Conservation (phyloP, 495 filamentous ascomycete genomes). For the Neurospora sp. region DNA sequence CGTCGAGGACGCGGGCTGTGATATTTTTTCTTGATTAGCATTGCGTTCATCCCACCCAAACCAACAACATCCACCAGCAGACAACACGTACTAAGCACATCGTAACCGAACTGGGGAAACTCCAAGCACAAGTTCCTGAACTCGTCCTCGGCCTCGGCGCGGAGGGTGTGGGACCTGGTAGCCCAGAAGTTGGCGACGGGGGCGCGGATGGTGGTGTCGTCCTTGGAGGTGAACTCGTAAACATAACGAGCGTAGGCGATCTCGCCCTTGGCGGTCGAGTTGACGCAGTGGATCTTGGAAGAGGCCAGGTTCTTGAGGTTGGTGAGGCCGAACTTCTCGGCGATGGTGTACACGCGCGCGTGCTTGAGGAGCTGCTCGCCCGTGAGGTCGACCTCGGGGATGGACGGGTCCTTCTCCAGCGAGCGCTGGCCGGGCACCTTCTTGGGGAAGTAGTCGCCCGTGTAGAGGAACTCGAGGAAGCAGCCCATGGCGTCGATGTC, state of each 20-base stretch:
- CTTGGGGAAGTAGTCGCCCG: slow-evolving; percentile 74
- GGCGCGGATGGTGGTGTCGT: slow-evolving; percentile 64
- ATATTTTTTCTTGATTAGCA: too few species aligned
- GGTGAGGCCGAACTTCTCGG: slow-evolving; percentile 64
- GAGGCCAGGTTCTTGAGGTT: slow-evolving; percentile 69
- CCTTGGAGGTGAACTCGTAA: slow-evolving; percentile 60
- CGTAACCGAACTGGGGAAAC: slow-evolving; percentile 82
- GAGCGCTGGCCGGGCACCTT: slow-evolving; percentile 44
- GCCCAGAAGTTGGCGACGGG: slow-evolving; percentile 92
- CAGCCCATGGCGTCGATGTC: slow-evolving; percentile 74
- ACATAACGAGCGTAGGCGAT: slow-evolving; percentile 85
- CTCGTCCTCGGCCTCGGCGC: slow-evolving; percentile 72
- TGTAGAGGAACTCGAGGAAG: slow-evolving; percentile 90
- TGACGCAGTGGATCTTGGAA: slow-evolving; percentile 81
- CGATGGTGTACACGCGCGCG: slow-evolving; percentile 80
- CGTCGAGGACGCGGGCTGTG: slow-evolving; percentile 46
- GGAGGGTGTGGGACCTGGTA: slow-evolving; percentile 62
- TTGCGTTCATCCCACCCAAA: too few species aligned
- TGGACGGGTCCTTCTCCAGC: slow-evolving; percentile 47
- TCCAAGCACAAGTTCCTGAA: slow-evolving; percentile 77
- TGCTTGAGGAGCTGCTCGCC: slow-evolving; percentile 75
- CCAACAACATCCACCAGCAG: too few species aligned
- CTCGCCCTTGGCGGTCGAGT: slow-evolving; percentile 76
- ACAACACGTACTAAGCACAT: slow-evolving; percentile 50
- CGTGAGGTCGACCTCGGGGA: slow-evolving; percentile 53